Percentiles rank a stretch among this genome's conserved stretches.
Evolutionary conservation across 1,284 basidiomycete genomes (phyloP).

Genomic region (Meira miltonrushii): DNA sequence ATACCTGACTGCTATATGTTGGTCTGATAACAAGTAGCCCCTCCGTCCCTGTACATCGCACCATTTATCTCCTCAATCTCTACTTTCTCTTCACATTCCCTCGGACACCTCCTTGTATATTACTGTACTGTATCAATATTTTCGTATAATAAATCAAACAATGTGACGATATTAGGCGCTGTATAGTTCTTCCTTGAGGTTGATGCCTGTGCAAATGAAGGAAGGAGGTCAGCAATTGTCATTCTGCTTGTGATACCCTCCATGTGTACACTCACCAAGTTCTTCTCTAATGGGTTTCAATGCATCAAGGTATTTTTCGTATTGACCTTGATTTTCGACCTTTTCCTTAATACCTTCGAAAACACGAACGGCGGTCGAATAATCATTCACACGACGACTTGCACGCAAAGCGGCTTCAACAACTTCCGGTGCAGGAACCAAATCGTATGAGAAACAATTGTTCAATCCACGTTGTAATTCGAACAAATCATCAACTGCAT

Average conservation of each 20-base stretch:
- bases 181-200: slow-evolving; percentile 49
- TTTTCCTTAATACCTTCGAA: slow-evolving; percentile 61
- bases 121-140: too few relatives aligned
- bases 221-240: not conserved
- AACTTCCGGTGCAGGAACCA: slow-evolving; percentile 84
- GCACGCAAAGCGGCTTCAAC: slow-evolving; percentile 85
- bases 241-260: not conserved
- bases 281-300: slow-evolving; percentile 45
- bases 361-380: slow-evolving; percentile 88
- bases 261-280: slow-evolving; percentile 21
- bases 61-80: too few relatives aligned
- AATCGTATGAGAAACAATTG: slow-evolving; percentile 98
- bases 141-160: slow-evolving; percentile 10
- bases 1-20: too few relatives aligned
- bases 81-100: too few relatives aligned
- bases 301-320: slow-evolving; percentile 51
- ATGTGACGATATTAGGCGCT: too few relatives aligned
- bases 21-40: too few relatives aligned
- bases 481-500: slow-evolving; percentile 86
- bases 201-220: slow-evolving; percentile 19
- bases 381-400: slow-evolving; percentile 88
- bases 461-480: slow-evolving; percentile 82
- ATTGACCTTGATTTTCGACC: slow-evolving; percentile 49
- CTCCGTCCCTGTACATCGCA: too few relatives aligned
- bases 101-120: too few relatives aligned